These are phyloP conservation scores for Lachnellula occidentalis DNA, from an alignment of 2,329 filamentous ascomycete genomes.

Conservation along the genomic window DNA sequence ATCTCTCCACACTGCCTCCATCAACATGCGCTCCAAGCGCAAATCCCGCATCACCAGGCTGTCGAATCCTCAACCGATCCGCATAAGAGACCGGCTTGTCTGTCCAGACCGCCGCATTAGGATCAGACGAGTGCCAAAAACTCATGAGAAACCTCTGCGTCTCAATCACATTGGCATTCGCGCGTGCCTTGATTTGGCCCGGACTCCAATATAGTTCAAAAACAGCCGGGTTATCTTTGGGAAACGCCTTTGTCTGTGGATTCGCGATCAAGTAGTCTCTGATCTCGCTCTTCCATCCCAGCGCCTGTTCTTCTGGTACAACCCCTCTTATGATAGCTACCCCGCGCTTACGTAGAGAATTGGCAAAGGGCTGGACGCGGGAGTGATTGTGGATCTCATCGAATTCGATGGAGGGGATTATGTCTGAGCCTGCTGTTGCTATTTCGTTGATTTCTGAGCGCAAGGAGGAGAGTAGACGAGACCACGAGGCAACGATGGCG, in stretches of 20 bases:
- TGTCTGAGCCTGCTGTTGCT: slow-evolving; percentile 37
- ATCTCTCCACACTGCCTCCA: slow-evolving; percentile 68
- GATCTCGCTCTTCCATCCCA: slow-evolving; percentile 58
- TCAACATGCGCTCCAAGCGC: slow-evolving; percentile 70
- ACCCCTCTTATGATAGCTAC: slow-evolving; percentile 58
- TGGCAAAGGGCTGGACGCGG: slow-evolving; percentile 9
- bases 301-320: slow-evolving; percentile 55
- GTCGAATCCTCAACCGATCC: slow-evolving; percentile 59
- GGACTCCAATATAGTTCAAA: slow-evolving; percentile 73
- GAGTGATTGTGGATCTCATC: slow-evolving; percentile 32
- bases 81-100: slow-evolving; percentile 60
- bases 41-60: slow-evolving; percentile 65
- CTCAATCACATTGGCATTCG: slow-evolving; percentile 57
- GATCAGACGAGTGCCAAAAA: slow-evolving; percentile 48
- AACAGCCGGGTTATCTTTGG: slow-evolving; percentile 60
- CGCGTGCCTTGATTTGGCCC: slow-evolving; percentile 61
- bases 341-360: slow-evolving; percentile 20
- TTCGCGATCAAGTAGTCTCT: slow-evolving; percentile 62
- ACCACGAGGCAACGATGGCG: slow-evolving; percentile 44
- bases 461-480: slow-evolving; percentile 41
- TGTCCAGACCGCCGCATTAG: slow-evolving; percentile 40
- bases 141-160: slow-evolving; percentile 58
- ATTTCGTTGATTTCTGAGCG: slow-evolving; percentile 44
- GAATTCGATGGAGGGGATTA: slow-evolving; percentile 51
- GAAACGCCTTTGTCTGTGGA: slow-evolving; percentile 59